Percentiles rank a stretch among this genome's conserved stretches.
Conservation (phyloP, 2,329 filamentous ascomycete genomes). For the Diaporthe vexans region DNA sequence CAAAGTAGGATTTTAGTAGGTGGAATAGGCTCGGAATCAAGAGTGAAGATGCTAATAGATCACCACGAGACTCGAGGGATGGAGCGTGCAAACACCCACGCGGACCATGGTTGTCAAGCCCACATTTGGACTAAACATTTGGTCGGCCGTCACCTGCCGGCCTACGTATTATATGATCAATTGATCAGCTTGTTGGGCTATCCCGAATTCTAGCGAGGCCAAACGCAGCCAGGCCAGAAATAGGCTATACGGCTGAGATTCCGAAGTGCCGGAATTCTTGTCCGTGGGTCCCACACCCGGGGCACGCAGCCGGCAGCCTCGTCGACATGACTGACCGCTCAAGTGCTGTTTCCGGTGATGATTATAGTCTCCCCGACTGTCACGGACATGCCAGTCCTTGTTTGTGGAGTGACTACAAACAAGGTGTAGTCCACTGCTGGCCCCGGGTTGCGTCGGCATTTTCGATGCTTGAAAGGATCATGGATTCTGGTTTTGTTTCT, state of each 20-base stretch:
- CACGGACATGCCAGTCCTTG: constrained; percentile 55
- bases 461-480: constrained; percentile 46
- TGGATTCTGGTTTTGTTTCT: constrained; percentile 49
- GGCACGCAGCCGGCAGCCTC: constrained; percentile 60
- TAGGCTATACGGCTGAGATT: constrained; percentile 64
- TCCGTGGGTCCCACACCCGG: constrained; percentile 55
- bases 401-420: constrained; percentile 47
- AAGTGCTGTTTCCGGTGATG: neutral
- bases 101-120: constrained; percentile 56
- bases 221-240: constrained; percentile 60
- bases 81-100: constrained; percentile 63
- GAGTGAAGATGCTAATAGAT: constrained; percentile 49
- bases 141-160: constrained; percentile 57
- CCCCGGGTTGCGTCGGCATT: constrained; percentile 59
- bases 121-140: constrained; percentile 62
- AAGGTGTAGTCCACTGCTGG: constrained; percentile 60
- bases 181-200: constrained; percentile 58
- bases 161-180: constrained; percentile 61
- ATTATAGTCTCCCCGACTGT: neutral
- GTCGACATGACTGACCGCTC: constrained; percentile 56
- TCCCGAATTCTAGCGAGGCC: constrained; percentile 64
- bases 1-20: too few species aligned
- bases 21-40: too few species aligned
- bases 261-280: constrained; percentile 60
- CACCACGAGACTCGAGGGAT: constrained; percentile 62